These are phyloP conservation scores for Solanum appendiculatum DNA, from an alignment of 257 asterid species.

Conservation along the genomic window DNA sequence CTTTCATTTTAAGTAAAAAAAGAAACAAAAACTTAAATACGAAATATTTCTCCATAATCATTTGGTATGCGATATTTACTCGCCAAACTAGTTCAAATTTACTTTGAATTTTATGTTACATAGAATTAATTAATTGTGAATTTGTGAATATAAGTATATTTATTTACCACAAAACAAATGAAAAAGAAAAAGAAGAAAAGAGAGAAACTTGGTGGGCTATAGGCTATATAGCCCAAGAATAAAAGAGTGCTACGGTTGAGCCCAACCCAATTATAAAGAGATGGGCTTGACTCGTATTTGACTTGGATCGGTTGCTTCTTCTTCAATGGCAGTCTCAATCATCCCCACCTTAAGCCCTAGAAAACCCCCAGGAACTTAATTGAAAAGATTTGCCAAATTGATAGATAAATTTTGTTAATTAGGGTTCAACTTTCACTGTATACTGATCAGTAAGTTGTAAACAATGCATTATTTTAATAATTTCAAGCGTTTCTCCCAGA, in stretches of 20 bases:
- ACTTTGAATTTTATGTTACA: background rate
- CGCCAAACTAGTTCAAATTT: background rate
- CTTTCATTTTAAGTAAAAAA: background rate
- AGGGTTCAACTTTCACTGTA: background rate
- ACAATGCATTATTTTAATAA: background rate
- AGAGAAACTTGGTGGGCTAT: background rate
- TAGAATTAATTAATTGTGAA: background rate
- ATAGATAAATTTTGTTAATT: background rate
- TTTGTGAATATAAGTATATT: background rate
- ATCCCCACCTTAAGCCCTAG: background rate
- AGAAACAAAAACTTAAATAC: background rate
- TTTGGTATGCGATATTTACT: background rate
- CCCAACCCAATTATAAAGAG: background rate
- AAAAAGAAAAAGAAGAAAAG: background rate
- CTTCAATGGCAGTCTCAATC: background rate
- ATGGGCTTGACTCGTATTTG: background rate
- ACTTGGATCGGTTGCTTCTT: background rate
- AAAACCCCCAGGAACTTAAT: background rate
- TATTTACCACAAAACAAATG: background rate
- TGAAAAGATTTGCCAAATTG: background rate
- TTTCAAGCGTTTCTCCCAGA: background rate
- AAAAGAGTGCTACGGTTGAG: background rate
- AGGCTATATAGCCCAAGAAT: background rate
- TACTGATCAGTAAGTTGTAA: background rate
- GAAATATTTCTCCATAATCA: background rate